Conservation (phyloP, 1,284 basidiomycete species). For the Erythrobasidium hasegawianum region DNA sequence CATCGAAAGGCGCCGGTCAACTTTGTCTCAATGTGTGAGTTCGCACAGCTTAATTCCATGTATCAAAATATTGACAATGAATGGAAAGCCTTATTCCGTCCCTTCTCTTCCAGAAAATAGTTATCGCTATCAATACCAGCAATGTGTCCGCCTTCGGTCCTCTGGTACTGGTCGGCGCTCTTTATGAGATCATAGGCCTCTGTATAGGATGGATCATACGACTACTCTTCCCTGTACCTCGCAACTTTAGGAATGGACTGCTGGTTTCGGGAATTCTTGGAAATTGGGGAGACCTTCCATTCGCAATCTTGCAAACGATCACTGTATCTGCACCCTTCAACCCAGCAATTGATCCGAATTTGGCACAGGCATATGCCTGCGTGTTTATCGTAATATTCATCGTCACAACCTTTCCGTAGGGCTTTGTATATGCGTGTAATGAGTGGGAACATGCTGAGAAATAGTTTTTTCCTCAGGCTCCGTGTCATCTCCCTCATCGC, state of each 20-base stretch:
- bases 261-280: neutral
- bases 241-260: conserved; percentile 4
- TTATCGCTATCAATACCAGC: neutral
- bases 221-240: neutral
- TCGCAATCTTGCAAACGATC: conserved; percentile 8
- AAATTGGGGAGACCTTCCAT: conserved; percentile 6
- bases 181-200: conserved; percentile 1
- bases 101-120: conserved; percentile 1
- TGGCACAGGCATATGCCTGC: neutral
- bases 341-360: neutral
- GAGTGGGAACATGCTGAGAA: neutral
- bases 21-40: conserved; percentile 1
- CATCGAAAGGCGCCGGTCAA: neutral
- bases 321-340: neutral
- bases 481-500: neutral
- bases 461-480: neutral
- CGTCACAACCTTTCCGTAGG: neutral
- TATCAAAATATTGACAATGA: no score
- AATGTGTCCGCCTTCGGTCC: conserved; percentile 1
- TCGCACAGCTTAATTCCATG: no score
- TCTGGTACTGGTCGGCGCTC: neutral
- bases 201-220: neutral
- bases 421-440: neutral
- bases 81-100: neutral
- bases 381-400: conserved; percentile 2